phyloP scores from a whole-genome alignment of 805 yeast genomes.

The Suhomyces canberraensis region DNA sequence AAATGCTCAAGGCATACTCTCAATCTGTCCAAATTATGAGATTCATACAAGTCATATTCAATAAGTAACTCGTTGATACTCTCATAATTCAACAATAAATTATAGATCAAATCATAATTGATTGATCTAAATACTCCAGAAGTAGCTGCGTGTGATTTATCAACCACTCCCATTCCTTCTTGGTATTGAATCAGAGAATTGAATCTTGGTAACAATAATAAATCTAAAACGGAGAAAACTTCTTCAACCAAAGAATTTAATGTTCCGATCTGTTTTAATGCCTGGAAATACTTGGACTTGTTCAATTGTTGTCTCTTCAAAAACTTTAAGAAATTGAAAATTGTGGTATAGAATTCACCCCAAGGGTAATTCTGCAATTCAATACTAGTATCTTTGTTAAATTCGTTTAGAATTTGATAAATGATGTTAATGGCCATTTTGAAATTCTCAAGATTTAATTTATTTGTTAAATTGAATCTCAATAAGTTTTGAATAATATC shows the following conservation, averaged over 20 bases:
- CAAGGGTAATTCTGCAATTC: constrained; percentile 29
- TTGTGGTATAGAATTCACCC: constrained; percentile 31
- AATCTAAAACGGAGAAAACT: constrained; percentile 17
- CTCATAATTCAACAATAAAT: constrained; percentile 25
- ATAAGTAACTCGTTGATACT: constrained; percentile 14
- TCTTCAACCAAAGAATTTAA: constrained; percentile 24
- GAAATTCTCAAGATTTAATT: constrained; percentile 29
- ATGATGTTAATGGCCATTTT: constrained; percentile 25
- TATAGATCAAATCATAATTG: constrained; percentile 30
- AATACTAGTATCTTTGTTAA: constrained; percentile 14
- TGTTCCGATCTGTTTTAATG: constrained; percentile 7
- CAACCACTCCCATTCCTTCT: constrained; percentile 7
- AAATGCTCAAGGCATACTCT: constrained; percentile 16
- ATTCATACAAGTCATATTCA: constrained; percentile 9
- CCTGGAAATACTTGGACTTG: constrained; percentile 14
- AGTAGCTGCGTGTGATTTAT: constrained; percentile 10
- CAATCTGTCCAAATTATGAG: constrained; percentile 10
- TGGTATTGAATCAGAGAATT: constrained; percentile 15
- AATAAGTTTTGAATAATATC: constrained; percentile 29
- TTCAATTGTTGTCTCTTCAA: constrained; percentile 18
- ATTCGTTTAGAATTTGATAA: constrained; percentile 20
- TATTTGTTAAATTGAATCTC: constrained; percentile 38
- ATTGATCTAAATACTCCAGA: constrained; percentile 20
- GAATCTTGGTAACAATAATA: constrained; percentile 16
- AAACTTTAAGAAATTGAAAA: constrained; percentile 31